Evolutionary conservation across 176 grass and related monocot genomes (phyloP), one percentile per base, ranked within the genome.

Genomic region (Avena insularis): DNA sequence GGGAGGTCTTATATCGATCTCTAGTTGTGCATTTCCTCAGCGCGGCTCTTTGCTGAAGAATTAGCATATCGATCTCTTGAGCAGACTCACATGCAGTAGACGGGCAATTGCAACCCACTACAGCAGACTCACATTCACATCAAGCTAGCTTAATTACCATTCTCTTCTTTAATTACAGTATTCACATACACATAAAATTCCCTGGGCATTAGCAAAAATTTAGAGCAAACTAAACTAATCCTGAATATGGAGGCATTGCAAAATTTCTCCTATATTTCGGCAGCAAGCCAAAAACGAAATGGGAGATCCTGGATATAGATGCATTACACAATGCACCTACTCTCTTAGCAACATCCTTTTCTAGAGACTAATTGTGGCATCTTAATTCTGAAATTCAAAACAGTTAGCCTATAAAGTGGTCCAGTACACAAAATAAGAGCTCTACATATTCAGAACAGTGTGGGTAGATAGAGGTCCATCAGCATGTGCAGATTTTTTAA

Each of bases 371-470:
- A 9, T 71, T 71, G 16, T 38, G 40, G 2, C 3, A 72, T 72
- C 45, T 10, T 35, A 62, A 20, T 23, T 21, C 12, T 64, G 23
- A 20, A 53, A 53, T 53, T 2, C 12, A 45, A 7, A 15, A 12
- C 49, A 14, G 2, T 51, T 29, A 2, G 29, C 29, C 29, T 29
- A 0, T 11, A 70, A 2, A 9, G 61, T 19, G 43, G 48, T 33
- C 69, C 0, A 40, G 36, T 61, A 38, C 80, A 87, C 57, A 83
- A 84, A 91, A 77, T 47, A 69, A 53, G n/a, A 15, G 20, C 29
- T 29, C 29, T 29, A 29, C 29, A 29, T 29, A 29, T 29, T 29
- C 29, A 29, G 29, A 29, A 29, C 29, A 29, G 29, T 29, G 29
- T 29, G 29, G 1, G 29, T 29, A 29, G 29, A 29, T 29, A 29